Evolutionary conservation across 1,139 yeast genomes (phyloP).

Genomic region (Suhomyces coccinellae): DNA sequence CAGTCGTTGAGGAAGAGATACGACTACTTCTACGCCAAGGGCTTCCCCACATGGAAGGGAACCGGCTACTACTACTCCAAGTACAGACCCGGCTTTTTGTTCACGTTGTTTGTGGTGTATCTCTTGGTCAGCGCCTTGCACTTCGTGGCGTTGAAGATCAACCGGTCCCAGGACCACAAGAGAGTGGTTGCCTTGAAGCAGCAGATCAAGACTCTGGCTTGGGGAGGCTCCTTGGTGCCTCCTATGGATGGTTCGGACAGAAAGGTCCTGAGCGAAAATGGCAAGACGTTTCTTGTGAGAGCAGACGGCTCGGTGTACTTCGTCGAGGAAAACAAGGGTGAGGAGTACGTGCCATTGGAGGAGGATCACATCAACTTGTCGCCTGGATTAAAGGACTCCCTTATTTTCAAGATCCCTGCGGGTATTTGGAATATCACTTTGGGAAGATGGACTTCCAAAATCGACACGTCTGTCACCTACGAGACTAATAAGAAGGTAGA

Average conservation of each 20-base stretch:
- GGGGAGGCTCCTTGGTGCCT: conserved; percentile 55
- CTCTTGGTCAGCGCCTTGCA: conserved; percentile 59
- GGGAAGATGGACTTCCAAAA: conserved; percentile 34
- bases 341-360: conserved; percentile 33
- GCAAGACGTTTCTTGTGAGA: conserved; percentile 63
- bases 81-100: conserved; percentile 60
- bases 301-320: conserved; percentile 70
- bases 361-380: conserved; percentile 39
- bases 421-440: conserved; percentile 46
- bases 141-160: conserved; percentile 54
- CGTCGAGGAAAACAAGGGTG: conserved; percentile 52
- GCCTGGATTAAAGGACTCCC: conserved; percentile 55
- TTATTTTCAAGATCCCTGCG: conserved; percentile 50
- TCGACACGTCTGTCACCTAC: conserved; percentile 29
- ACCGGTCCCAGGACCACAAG: conserved; percentile 59
- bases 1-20: conserved; percentile 68
- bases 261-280: conserved; percentile 40
- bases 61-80: conserved; percentile 52
- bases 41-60: conserved; percentile 81
- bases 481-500: conserved; percentile 14
- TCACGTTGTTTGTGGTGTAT: conserved; percentile 52
- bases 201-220: conserved; percentile 57
- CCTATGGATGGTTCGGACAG: conserved; percentile 49
- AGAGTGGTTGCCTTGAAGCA: conserved; percentile 54
- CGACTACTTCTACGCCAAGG: conserved; percentile 79